phyloP scores from a whole-genome alignment of 2,329 filamentous ascomycete genomes.

The Sporothrix sp. region DNA sequence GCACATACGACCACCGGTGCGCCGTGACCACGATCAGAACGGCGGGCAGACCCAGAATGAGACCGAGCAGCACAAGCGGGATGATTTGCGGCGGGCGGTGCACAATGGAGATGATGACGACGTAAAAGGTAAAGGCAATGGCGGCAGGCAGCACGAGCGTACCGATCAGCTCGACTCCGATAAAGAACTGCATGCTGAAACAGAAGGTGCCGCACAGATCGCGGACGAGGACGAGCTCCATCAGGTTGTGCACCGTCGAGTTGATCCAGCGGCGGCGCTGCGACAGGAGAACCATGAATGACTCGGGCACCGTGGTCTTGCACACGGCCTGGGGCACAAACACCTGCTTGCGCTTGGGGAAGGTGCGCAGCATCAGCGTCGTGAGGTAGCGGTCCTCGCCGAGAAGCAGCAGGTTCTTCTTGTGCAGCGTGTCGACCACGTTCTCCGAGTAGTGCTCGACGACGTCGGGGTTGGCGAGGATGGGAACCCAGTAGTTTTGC shows the following conservation, averaged over 20 bases:
- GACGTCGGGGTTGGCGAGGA: constrained; percentile 94
- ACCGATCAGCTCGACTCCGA: constrained; percentile 89
- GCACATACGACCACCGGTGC: constrained; percentile 81
- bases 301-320: constrained; percentile 93
- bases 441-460: constrained; percentile 99
- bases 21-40: constrained; percentile 88
- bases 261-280: constrained; percentile 98
- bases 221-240: constrained; percentile 90
- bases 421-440: constrained; percentile 94
- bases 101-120: constrained; percentile 82
- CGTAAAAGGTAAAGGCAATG: constrained; percentile 93
- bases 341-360: constrained; percentile 97
- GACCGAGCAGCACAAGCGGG: constrained; percentile 73
- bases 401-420: constrained; percentile 86
- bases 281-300: constrained; percentile 84
- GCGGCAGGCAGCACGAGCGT: constrained; percentile 92
- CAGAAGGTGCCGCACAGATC: constrained; percentile 98
- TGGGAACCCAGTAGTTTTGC: constrained; percentile 99
- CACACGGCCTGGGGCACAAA: constrained; percentile 98
- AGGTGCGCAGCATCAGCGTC: constrained; percentile 96
- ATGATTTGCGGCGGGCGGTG: constrained; percentile 71
- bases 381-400: constrained; percentile 93
- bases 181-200: constrained; percentile 99
- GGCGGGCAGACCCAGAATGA: constrained; percentile 90
- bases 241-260: constrained; percentile 95